phyloP scores from a whole-genome alignment of 495 filamentous ascomycete genomes.

The Xylaria sp. region DNA sequence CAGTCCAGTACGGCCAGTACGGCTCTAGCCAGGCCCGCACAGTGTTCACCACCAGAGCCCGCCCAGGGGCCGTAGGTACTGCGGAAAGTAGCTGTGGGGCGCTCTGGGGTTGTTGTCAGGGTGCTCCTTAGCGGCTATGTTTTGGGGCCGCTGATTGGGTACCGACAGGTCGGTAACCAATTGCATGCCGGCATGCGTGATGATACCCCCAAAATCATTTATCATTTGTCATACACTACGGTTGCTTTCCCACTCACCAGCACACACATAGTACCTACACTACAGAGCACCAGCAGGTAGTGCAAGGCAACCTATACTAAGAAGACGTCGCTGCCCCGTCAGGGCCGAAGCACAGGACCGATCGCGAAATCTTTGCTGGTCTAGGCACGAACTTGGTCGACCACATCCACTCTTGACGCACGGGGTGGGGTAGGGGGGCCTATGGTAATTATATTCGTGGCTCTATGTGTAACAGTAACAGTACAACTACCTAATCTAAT shows the following conservation, averaged over 20 bases:
- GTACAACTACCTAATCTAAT: too few relatives aligned
- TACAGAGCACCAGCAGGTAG: neutral
- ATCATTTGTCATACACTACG: too few relatives aligned
- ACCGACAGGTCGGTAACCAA: constrained; percentile 29
- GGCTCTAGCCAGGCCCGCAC: constrained; percentile 6
- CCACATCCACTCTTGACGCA: neutral
- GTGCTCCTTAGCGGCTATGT: constrained; percentile 15
- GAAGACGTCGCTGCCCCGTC: neutral
- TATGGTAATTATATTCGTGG: neutral
- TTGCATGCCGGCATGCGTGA: neutral
- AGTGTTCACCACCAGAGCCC: neutral
- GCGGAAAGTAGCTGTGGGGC: constrained; percentile 6
- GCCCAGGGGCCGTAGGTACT: neutral
- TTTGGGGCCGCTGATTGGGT: constrained; percentile 5
- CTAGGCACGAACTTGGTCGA: constrained; percentile 6
- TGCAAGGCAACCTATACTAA: neutral
- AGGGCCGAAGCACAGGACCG: neutral
- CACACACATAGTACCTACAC: neutral
- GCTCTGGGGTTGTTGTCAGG: neutral
- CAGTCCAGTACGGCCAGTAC: neutral
- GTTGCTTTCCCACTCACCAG: neutral
- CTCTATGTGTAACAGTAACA: too few relatives aligned
- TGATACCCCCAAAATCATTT: constrained; percentile 19
- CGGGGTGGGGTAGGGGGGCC: neutral
- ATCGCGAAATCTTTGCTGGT: constrained; percentile 3